Base-by-base conservation (phyloP, 169 alveolate genomes). In the Plasmodium vinckei region DNA sequence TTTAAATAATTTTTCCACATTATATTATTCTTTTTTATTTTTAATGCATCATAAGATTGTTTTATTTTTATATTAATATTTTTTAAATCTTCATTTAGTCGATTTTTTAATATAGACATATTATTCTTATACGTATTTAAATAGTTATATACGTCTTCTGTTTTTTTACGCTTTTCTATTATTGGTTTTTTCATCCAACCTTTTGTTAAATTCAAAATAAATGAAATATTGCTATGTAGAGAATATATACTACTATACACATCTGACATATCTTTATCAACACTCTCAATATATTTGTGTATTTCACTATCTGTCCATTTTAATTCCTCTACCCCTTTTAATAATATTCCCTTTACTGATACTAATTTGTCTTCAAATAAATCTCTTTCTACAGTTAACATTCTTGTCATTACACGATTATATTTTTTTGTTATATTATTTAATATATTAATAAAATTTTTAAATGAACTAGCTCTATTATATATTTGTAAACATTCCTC, bases 1-100 rank as follows among this genome's bases (percentile, higher is more conserved):
- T 97, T 97, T 72, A 93, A 88, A 60, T 97, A 97, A 75, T 94
- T 94, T 53, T 92, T 91, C 99, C 99, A 97, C 88, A 95, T 94
- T 9, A 82, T 87, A 21, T 92, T 72, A 87, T 95, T 96, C 89
- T 95, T 97, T 64, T 95, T 96, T 46, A 95, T 93, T 69, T 96
- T 95, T 51, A 97, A 94, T 73, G 94, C 63, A 56, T 93, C 96
- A 67, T 95, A 96, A 19, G 97, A 96, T 65, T 95, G 97, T 87
- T 97, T 97, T 75, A 97, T 92, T 10, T 91, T 65, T 64, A 92
- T 94, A 63, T 94, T 92, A 15, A 96, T 96, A 57, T 87, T 93
- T 73, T 87, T 94, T 7, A 97, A 97, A 17, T 95, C 93, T 51
- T 93, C 95, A 49, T 87, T 91, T 93, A 27, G 65, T 88, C 39